phyloP scores from a whole-genome alignment of 495 filamentous ascomycete species.

The Saxophila tyrrhenica region DNA sequence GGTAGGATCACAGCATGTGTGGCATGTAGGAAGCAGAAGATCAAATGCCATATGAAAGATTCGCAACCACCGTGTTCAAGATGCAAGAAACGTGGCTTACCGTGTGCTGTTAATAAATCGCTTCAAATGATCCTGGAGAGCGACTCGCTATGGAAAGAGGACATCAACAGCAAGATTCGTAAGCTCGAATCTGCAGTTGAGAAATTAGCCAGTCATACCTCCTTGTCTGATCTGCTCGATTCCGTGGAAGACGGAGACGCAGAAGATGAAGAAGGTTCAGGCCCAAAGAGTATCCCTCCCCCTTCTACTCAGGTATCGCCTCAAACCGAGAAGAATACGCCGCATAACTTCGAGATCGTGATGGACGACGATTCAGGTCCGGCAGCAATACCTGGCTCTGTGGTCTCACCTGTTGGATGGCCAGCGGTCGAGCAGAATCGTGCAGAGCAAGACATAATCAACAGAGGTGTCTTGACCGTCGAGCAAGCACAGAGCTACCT shows the following conservation, averaged over 20 bases:
- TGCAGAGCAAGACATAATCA: slow-evolving; percentile 40
- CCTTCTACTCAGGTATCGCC: neutral
- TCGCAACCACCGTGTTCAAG: slow-evolving; percentile 37
- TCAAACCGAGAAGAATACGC: slow-evolving; percentile 9
- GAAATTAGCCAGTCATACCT: slow-evolving; percentile 4
- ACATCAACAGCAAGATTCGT: slow-evolving; percentile 21
- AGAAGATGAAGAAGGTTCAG: neutral
- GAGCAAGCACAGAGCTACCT: slow-evolving; percentile 42
- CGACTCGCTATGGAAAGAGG: slow-evolving; percentile 21
- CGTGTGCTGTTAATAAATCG: slow-evolving; percentile 45
- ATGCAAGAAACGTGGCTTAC: slow-evolving; percentile 40
- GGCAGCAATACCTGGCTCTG: slow-evolving; percentile 18
- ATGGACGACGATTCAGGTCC: slow-evolving; percentile 28
- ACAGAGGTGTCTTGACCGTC: slow-evolving; percentile 35
- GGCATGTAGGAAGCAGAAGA: slow-evolving; percentile 32
- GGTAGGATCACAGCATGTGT: slow-evolving; percentile 45
- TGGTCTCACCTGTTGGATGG: slow-evolving; percentile 6
- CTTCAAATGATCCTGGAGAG: slow-evolving; percentile 39
- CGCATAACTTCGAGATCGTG: slow-evolving; percentile 13
- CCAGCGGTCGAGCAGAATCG: slow-evolving; percentile 2
- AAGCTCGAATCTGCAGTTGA: slow-evolving; percentile 6
- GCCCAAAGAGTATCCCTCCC: neutral
- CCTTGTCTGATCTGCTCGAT: slow-evolving; percentile 6
- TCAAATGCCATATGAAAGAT: slow-evolving; percentile 41
- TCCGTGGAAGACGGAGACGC: slow-evolving; percentile 8